These are phyloP conservation scores for Penicillium sp. DNA, from an alignment of 2,329 filamentous ascomycete genomes.

Conservation along the genomic window DNA sequence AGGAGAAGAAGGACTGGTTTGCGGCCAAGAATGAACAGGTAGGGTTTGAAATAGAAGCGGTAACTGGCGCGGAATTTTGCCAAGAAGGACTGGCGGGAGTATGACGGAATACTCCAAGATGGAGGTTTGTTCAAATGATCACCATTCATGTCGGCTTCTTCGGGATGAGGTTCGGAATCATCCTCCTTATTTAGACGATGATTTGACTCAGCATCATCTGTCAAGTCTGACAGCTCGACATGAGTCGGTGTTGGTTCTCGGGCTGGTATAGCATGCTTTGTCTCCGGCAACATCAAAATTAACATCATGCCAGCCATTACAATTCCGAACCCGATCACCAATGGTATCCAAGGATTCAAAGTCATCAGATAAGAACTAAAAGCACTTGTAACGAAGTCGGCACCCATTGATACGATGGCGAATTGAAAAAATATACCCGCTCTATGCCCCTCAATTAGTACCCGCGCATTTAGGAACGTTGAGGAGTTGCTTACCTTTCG, in stretches of 20 bases:
- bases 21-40: constrained; percentile 42
- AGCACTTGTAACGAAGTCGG: constrained; percentile 41
- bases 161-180: constrained; percentile 13
- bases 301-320: constrained; percentile 35
- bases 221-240: constrained; percentile 35
- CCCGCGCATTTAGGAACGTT: constrained; percentile 16
- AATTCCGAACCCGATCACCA: constrained; percentile 38
- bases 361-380: constrained; percentile 44
- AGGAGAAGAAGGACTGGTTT: constrained; percentile 45
- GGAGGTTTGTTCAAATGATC: constrained; percentile 15
- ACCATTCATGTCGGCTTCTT: constrained; percentile 18
- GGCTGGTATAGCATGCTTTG: constrained; percentile 33
- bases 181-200: constrained; percentile 4
- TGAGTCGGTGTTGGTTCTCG: constrained; percentile 11
- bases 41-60: constrained; percentile 37
- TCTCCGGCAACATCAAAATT: constrained; percentile 40
- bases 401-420: constrained; percentile 40
- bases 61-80: constrained; percentile 18
- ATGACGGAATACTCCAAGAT: constrained; percentile 18
- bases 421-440: constrained; percentile 44
- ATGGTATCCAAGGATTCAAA: constrained; percentile 42
- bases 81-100: constrained; percentile 15
- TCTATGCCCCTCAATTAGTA: constrained; percentile 22
- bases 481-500: constrained; percentile 35
- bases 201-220: constrained; percentile 19